Conservation (phyloP, 139 green algal genomes). For the Chloropicon primus region DNA sequence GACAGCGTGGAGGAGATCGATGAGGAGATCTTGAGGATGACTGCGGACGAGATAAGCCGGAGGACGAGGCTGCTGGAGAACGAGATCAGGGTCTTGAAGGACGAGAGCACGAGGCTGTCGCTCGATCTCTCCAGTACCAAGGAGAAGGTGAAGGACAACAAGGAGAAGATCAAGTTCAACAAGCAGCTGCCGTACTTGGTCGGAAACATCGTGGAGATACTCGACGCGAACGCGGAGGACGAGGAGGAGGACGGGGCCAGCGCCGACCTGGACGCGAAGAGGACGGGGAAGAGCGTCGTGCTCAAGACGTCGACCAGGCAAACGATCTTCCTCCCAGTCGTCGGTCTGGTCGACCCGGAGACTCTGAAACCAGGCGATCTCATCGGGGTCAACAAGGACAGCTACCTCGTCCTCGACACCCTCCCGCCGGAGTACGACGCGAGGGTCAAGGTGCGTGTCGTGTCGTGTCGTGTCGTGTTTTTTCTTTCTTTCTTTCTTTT, state of each 20-base stretch:
- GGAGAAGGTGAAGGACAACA: slow-evolving; percentile 60
- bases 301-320: slow-evolving; percentile 94
- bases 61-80: slow-evolving; percentile 83
- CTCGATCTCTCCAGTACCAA: slow-evolving; percentile 63
- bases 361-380: neutral
- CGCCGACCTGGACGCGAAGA: slow-evolving; percentile 77
- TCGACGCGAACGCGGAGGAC: slow-evolving; percentile 71
- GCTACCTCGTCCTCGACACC: slow-evolving; percentile 94
- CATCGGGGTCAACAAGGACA: slow-evolving; percentile 99
- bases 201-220: slow-evolving; percentile 84
- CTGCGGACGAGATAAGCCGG: slow-evolving; percentile 66
- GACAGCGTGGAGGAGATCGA: slow-evolving; percentile 37
- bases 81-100: slow-evolving; percentile 91
- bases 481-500: neutral
- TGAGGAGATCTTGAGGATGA: slow-evolving; percentile 77
- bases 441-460: slow-evolving; percentile 64
- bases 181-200: slow-evolving; percentile 99
- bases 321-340: slow-evolving; percentile 96
- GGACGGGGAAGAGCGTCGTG: slow-evolving; percentile 89
- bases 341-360: slow-evolving; percentile 83
- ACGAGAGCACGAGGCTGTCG: slow-evolving; percentile 72
- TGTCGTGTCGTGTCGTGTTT: too few species aligned
- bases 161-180: slow-evolving; percentile 98
- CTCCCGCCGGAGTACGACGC: slow-evolving; percentile 96
- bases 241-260: slow-evolving; percentile 44